Base-by-base conservation (phyloP, 179 eudicot genomes). In the Heliamphora pulchella region DNA sequence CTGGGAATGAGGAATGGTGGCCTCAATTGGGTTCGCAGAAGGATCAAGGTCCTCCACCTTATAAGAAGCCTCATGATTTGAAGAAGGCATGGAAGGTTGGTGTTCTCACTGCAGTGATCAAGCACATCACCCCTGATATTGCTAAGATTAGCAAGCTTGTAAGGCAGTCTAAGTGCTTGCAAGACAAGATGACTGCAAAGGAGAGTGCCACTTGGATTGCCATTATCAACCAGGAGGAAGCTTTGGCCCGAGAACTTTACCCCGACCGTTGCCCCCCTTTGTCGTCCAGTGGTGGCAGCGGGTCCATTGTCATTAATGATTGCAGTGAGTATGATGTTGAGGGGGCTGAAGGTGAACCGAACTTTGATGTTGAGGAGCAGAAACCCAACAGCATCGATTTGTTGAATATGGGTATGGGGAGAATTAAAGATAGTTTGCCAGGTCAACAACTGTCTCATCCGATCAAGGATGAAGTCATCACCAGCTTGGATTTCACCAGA, bases 31-130 rank as follows among this genome's bases (percentile, higher is more conserved):
- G 91, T 39, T 71, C 86, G 59, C 88, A 76, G 43, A 83, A 79
- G 80, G 88, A 86, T 61, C 88, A 86, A 50, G 88, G 85, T 1
- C 81, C 90, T 18, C 93, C 89, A 5, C 93, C 91, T 62, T 90
- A 90, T 80, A 90, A 87, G 82, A 90, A 89, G 90, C 93, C 93
- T 17, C 93, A 90, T 81, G 93, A 89, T 78, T 73, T 90, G 82
- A 90, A 88, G 76, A 90, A 90, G 81, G 91, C 89, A 0, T 87
- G 91, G 90, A 90, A 90, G 81, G 89, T 87, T 15, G 86, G 90
- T 6, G 93, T 90, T 61, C 77, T 90, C 10, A 89, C 93, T 1
- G 93, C 93, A 0, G 91, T 90, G 39, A 90, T 90, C 79, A 90
- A 86, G 80, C 93, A 90, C 43, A 90, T 89, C 85, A 87, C 86